Base-by-base conservation (phyloP, 768 basidiomycete genomes). In the Trametes elegans region DNA sequence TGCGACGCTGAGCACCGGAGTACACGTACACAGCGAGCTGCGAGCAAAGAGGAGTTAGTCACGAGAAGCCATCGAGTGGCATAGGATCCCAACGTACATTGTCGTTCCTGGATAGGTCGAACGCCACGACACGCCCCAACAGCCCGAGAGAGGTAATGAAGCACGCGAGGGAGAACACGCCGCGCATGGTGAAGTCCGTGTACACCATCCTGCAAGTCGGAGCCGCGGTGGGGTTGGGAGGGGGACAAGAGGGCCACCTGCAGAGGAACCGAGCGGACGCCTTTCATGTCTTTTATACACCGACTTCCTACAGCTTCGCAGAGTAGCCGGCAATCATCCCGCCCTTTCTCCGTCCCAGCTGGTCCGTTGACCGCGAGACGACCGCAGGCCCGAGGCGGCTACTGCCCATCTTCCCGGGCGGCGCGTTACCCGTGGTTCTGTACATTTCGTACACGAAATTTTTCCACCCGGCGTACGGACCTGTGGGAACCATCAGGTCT, bases 21-120 rank as follows among this genome's bases (percentile, higher is more conserved):
- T 42, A 21, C 19, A 57, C 55, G 14, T 59, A 68, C 67, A 68
- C 59, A 32, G 64, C 67, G 29, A 68, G 57, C 66, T 57, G n/a
- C 62, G 45, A 10, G 36, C 21, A 36, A 27, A 32, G 18, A 2
- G 14, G 19, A 3, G 19, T 26, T n/a, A 45, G 28, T 9, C 9
- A 24, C 10, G 18, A 18, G 45, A 28, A 41, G 41, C 18, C 19
- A 28, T 13, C n/a, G 26, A 21, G 47, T 43, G 47, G 40, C 27
- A 42, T 16, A 16, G 24, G 21, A 42, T 42, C 31, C 36, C 42
- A 34, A 57, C 52, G 1, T 18, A 59, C 52, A 43, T 59, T 59
- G 28, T 59, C 58, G 16, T 53, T 49, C 53, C 52, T 49, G 38
- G 58, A 19, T 21, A 49, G 32, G 41, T 59, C 58, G 53, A 59